Evolutionary conservation across 768 basidiomycete species (phyloP), one percentile per base, ranked within the genome.

Genomic region (Russula sp.): DNA sequence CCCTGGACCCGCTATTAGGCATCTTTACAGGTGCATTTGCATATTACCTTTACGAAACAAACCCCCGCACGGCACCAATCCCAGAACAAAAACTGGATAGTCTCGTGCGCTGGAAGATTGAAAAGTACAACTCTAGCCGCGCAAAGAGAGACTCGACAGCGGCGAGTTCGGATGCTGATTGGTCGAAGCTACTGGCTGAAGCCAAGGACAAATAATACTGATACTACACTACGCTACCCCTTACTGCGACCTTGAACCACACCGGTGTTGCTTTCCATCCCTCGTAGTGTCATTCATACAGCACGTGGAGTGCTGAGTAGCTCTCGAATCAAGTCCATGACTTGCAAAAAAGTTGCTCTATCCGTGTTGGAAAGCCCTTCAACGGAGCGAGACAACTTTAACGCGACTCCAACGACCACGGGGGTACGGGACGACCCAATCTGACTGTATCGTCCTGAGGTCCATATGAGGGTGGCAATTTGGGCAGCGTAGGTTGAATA

Each of bases 401-500:
- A 73, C 7, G 72, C 73, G 18, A 79, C 79, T 45, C 67, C 67
- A 52, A 67, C 59, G 55, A 66, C 47, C 14, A 67, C 62, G 11
- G 61, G 51, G 45, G 37, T 62, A 40, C 47, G 61, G 35, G 65
- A 40, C 27, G 57, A 22, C 35, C 51, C 58, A 52, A 80, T 61
- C 31, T 74, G 69, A 47, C 69, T 74, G 48, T 78, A 71, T n/a
- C 75, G 71, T 57, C 79, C 78, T 58, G 81, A 69, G 0, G 79
- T 77, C 89, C 94, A 97, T 6, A 94, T 73, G 34, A 95, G 78
- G 0, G 92, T 92, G 0, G 93, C 90, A 50, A 93, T 86, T 69
- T 97, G 94, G n/a, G 86, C 78, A 0, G 85, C 86, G 73, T 95
- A 96, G 0, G 96, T 77, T 40, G 86, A 85, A 70, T 95, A 82